Percentiles rank a stretch among this genome's conserved stretches.
Conservation (phyloP, 306 rosid species). For the Cicer cuneatum region DNA sequence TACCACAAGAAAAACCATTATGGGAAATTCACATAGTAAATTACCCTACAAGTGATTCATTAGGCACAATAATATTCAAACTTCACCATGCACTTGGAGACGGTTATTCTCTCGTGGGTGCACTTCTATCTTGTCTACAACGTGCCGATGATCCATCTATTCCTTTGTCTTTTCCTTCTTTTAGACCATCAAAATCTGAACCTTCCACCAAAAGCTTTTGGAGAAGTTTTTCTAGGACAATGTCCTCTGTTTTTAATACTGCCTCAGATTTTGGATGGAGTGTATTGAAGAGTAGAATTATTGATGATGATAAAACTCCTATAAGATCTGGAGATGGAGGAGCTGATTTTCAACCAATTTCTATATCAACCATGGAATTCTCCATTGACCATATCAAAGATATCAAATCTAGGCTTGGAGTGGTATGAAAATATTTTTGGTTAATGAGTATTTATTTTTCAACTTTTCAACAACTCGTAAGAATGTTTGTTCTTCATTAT, state of each 20-base stretch:
- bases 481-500: background rate
- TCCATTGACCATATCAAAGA: conserved; percentile 58
- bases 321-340: conserved; percentile 53
- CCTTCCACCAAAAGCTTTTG: background rate
- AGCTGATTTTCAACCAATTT: conserved; percentile 46
- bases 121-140: conserved; percentile 63
- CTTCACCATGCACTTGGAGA: conserved; percentile 76
- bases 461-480: background rate
- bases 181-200: conserved; percentile 19
- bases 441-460: background rate
- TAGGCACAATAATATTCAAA: conserved; percentile 49
- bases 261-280: conserved; percentile 54
- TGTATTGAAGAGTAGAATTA: conserved; percentile 47
- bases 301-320: conserved; percentile 63
- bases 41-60: conserved; percentile 54
- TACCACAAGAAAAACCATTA: conserved; percentile 52
- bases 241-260: conserved; percentile 47
- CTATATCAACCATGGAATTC: conserved; percentile 47
- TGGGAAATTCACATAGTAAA: conserved; percentile 66
- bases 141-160: conserved; percentile 59
- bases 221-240: conserved; percentile 5
- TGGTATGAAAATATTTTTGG: conserved; percentile 48
- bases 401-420: conserved; percentile 62
- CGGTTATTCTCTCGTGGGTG: conserved; percentile 69
- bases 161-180: conserved; percentile 63